A percentile compares a stretch with the other conserved stretches of the same genome.
Conservation (phyloP, 1,139 yeast genomes). For the Candida buenavistaensis region DNA sequence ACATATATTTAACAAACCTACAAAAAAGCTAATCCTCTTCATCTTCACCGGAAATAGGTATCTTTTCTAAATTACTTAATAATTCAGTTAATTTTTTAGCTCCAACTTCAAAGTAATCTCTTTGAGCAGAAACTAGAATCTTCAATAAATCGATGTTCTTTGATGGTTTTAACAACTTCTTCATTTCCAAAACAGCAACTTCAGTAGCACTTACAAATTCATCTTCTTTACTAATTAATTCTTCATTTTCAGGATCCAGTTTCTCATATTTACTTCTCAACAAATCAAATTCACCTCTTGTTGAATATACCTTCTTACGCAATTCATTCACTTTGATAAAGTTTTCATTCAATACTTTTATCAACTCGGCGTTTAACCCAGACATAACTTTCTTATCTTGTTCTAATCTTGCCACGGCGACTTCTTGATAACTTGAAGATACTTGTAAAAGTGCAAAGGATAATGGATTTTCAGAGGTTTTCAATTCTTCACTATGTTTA, state of each 20-base stretch:
- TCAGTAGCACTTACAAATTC: constrained; percentile 77
- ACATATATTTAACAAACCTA: not conserved
- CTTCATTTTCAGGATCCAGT: constrained; percentile 47
- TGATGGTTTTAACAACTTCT: constrained; percentile 64
- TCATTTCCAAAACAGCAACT: constrained; percentile 75
- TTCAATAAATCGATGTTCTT: constrained; percentile 63
- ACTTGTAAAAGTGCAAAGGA: constrained; percentile 57
- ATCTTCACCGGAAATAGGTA: constrained; percentile 37
- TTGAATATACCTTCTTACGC: constrained; percentile 67
- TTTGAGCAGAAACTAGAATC: constrained; percentile 64
- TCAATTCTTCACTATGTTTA: constrained; percentile 40
- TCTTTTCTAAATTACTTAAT: constrained; percentile 31
- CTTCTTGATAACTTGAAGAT: constrained; percentile 57
- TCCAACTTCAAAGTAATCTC: constrained; percentile 58
- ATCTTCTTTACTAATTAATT: constrained; percentile 68
- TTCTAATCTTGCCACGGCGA: constrained; percentile 61
- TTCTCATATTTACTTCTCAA: constrained; percentile 44
- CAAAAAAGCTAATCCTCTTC: constrained; percentile 16
- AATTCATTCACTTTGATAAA: constrained; percentile 61
- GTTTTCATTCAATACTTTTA: constrained; percentile 51
- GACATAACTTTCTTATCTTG: constrained; percentile 63
- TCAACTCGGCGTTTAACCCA: constrained; percentile 57
- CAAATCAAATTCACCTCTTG: constrained; percentile 71
- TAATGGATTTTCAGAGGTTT: constrained; percentile 46
- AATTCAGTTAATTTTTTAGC: constrained; percentile 38